These are phyloP conservation scores for Paramecium caudatum DNA, from an alignment of 73 alveolate genomes.

Conservation along the genomic window DNA sequence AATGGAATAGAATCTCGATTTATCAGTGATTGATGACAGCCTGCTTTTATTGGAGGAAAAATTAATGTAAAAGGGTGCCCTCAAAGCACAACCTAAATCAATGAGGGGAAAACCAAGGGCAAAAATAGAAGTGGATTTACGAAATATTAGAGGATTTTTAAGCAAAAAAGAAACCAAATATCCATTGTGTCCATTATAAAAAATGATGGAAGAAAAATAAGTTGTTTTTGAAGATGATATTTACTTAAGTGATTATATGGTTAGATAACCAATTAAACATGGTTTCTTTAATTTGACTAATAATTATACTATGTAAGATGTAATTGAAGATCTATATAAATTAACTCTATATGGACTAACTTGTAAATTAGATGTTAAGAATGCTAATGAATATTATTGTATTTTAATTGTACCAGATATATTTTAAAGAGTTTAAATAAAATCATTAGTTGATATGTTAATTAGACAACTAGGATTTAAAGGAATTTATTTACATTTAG, in stretches of 20 bases:
- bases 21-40: conserved; percentile 58
- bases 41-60: conserved; percentile 61
- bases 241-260: conserved; percentile 56
- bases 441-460: conserved; percentile 87
- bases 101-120: conserved; percentile 72
- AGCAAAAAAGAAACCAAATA: conserved; percentile 57
- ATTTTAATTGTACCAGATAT: conserved; percentile 90
- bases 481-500: conserved; percentile 94
- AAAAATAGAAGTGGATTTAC: conserved; percentile 71
- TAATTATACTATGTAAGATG: conserved; percentile 50
- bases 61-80: conserved; percentile 39
- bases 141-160: conserved; percentile 44
- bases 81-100: conserved; percentile 66
- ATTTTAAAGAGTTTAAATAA: conserved; percentile 86
- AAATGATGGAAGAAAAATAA: conserved; percentile 49
- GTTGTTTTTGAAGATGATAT: conserved; percentile 74
- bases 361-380: conserved; percentile 59
- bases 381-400: conserved; percentile 78
- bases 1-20: background rate
- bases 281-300: conserved; percentile 71
- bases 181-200: background rate
- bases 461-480: conserved; percentile 92
- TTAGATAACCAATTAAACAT: conserved; percentile 73
- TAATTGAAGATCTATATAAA: conserved; percentile 68
- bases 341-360: conserved; percentile 57